Base-by-base conservation (phyloP, 768 basidiomycete species). In the Suillus spraguei region DNA sequence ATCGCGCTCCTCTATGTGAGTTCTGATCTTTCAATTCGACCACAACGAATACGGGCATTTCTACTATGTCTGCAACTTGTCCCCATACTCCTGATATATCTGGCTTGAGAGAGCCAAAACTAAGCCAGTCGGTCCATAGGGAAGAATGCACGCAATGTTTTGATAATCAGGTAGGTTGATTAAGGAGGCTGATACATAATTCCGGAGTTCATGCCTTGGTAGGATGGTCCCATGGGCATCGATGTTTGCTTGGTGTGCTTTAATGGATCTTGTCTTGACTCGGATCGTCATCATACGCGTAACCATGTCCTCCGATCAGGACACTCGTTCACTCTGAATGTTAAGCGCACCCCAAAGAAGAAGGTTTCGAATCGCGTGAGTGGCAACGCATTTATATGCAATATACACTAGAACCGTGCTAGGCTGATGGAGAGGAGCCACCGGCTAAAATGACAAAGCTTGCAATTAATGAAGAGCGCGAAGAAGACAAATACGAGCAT, bases 91-190 rank as follows among this genome's bases (percentile, higher is more conserved):
- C 70, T 32, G 75, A 82, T 28, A 73, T 92, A 24, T 72, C 79
- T 54, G 77, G 69, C 14, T 77, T 94, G 0, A 74, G 79, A 41
- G 80, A 80, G 0, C 92, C 93, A 0, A 83, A 76, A 55, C 77
- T 89, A 0, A 87, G 85, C 5, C 89, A 94, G 65, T 83, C 84
- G 0, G 92, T 95, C 0, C 89, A 95, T 68, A 80, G 95, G 9
- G 94, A 97, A 77, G 96, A 99, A 76, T 99, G 97, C 71, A 97
- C 96, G 0, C 95, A 96, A 64, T 99, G 97, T 72, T 99, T 98
- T 73, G 96, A 98, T 75, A 87, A 86, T 70, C 96, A 98, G 86
- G 94, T 90, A 24, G 49, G 73, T 58, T 58, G 63, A 66, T 65
- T 61, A 32, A 13, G 56, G 56, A 60, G 59, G 11, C 20, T 44